Evolutionary conservation across 352 stramenopile species (phyloP), one percentile per base, ranked within the genome.

Genomic region (Phytopythium chamaehyphon): DNA sequence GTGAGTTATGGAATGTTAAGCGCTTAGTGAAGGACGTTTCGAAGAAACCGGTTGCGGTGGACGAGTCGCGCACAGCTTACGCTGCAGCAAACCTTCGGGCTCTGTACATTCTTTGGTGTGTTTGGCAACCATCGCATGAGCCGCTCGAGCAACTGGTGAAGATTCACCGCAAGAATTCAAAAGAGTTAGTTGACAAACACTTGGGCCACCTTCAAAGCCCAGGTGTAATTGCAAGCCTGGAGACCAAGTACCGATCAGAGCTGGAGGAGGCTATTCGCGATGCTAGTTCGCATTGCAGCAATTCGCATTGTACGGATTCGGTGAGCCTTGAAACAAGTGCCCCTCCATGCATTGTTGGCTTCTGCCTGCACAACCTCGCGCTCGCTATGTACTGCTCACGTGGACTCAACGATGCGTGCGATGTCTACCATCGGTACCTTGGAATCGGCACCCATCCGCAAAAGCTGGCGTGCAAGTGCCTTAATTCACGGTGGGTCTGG

Each of bases 331-430:
- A n/a, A 7, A n/a, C 14, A 3, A 21, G 6, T 10, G 16, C 33
- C 15, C 16, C 15, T 8, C 4, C 47, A 5, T 53, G 47, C 5
- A 23, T 53, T 33, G 66, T 62, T 35, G 60, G 72, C 15, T 87
- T 73, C 33, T 86, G 74, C 18, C 51, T 83, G n/a, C 67, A 86
- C 49, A 90, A 89, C 45, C 58, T 90, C 4, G 80, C 71, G 23
- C 54, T 84, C 8, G 56, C 72, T 16, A 54, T 90, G 45, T 89
- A 89, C 47, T 52, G 54, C 9, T 67, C 59, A 7, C 51, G 59
- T 26, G 82, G 79, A 6, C 83, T 88, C 46, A 55, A 81, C 23
- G 75, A 64, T 19, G 69, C 75, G 18, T 76, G 59, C 18, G 38
- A 69, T 15, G 71, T 86, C 42, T 89, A 76, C 61, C 52, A 64